Conservation (phyloP, 2,329 filamentous ascomycete genomes). For the Scytalidium sp. region DNA sequence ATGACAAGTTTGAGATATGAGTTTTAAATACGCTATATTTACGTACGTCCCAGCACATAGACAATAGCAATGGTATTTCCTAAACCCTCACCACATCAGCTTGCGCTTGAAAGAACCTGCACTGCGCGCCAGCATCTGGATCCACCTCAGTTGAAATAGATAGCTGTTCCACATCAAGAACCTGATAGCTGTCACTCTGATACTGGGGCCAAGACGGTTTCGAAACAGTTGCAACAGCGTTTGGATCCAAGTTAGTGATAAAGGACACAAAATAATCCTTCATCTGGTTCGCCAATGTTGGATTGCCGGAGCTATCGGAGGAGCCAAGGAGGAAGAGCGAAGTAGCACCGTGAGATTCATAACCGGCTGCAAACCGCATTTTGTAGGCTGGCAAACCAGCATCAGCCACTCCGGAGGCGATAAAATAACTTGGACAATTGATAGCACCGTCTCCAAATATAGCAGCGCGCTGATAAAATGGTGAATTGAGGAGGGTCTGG, state of each 20-base stretch:
- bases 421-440: background rate
- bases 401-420: background rate
- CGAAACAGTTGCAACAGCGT: background rate
- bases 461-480: background rate
- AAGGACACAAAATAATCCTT: background rate
- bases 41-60: too few relatives aligned
- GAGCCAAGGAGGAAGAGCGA: background rate
- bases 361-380: background rate
- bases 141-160: background rate
- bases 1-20: too few relatives aligned
- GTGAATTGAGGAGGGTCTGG: background rate
- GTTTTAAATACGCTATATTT: too few relatives aligned
- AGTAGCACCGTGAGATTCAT: background rate
- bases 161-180: background rate
- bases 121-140: too few relatives aligned
- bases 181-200: background rate
- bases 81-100: too few relatives aligned
- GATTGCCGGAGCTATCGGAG: background rate
- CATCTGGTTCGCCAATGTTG: background rate
- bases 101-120: too few relatives aligned
- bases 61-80: too few relatives aligned
- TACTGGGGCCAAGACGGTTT: background rate
- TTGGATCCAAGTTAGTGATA: background rate
- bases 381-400: background rate
- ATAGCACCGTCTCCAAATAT: background rate